A percentile compares a stretch with the other conserved stretches of the same genome.
Conservation (phyloP, 2,329 filamentous ascomycete genomes). For the Colletotrichum navitas region DNA sequence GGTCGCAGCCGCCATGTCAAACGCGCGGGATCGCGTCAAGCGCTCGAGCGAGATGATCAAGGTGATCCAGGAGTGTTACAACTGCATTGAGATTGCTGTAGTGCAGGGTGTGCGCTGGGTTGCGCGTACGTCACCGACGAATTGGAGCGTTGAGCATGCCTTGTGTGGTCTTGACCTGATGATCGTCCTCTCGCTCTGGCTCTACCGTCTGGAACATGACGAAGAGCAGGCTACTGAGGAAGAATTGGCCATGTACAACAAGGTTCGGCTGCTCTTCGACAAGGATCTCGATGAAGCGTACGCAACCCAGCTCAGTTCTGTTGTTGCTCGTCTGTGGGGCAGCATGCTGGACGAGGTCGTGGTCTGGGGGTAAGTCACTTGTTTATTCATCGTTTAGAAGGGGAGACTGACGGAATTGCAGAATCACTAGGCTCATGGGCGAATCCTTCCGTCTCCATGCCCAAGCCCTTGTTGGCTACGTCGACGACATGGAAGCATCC, state of each 20-base stretch:
- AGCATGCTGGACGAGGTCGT: slow-evolving; percentile 99
- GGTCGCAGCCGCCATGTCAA: slow-evolving; percentile 95
- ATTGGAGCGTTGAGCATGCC: slow-evolving; percentile 99
- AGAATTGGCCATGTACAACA: slow-evolving; percentile 91
- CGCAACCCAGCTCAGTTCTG: slow-evolving; percentile 89
- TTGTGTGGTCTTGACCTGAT: slow-evolving; percentile 97
- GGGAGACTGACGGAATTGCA: slow-evolving; percentile 53
- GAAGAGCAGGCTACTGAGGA: slow-evolving; percentile 89
- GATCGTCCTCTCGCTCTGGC: slow-evolving; percentile 97
- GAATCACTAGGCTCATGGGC: slow-evolving; percentile 95
- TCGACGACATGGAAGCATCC: slow-evolving; percentile 82
- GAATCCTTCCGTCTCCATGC: slow-evolving; percentile 98
- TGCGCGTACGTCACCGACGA: slow-evolving; percentile 95
- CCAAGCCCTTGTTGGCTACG: slow-evolving; percentile 93
- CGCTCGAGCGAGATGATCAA: slow-evolving; percentile 98
- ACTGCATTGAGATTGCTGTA: slow-evolving; percentile 96
- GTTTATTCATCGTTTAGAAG: not conserved
- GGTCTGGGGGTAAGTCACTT: slow-evolving; percentile 91
- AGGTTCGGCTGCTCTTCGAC: slow-evolving; percentile 89
- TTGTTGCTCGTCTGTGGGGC: slow-evolving; percentile 94
- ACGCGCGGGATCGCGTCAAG: slow-evolving; percentile 92
- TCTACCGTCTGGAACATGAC: slow-evolving; percentile 99
- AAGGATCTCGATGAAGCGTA: slow-evolving; percentile 89
- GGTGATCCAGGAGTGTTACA: slow-evolving; percentile 97
- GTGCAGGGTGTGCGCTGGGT: slow-evolving; percentile 97